Evolutionary conservation across 257 asterid species (phyloP).

Genomic region (Ballota nigra): DNA sequence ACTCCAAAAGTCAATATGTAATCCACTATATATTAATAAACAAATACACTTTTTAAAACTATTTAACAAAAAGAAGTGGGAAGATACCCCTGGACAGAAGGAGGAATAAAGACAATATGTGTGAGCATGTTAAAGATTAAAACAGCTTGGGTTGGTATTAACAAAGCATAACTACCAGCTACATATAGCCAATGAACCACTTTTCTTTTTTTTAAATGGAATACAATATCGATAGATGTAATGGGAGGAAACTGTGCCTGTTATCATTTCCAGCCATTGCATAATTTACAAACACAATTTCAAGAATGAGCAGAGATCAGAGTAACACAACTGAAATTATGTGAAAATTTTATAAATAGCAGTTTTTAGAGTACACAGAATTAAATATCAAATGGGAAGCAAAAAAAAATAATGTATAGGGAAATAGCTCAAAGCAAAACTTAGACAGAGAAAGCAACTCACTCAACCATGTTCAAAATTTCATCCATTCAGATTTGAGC

Average conservation of each 20-base stretch:
- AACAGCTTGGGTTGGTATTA: no score
- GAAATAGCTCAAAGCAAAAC: background rate
- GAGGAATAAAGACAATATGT: no score
- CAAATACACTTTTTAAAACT: no score
- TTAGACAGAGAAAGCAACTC: background rate
- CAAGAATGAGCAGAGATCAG: background rate
- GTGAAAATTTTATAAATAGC: background rate
- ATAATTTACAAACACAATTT: background rate
- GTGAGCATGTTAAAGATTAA: no score
- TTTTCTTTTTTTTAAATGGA: no score
- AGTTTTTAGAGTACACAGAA: constrained; percentile 6
- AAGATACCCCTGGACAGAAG: no score
- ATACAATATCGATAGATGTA: background rate
- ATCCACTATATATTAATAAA: no score
- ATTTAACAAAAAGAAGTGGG: no score
- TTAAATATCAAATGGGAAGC: background rate
- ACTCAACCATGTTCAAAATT: constrained; percentile 23
- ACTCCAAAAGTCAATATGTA: no score
- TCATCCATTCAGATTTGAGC: constrained; percentile 18
- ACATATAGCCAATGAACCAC: no score
- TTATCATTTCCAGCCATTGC: background rate
- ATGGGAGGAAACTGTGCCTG: background rate
- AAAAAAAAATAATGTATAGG: background rate
- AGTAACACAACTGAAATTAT: background rate
- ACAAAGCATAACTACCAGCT: no score